Percentiles rank a stretch among this genome's conserved stretches.
phyloP scores from a whole-genome alignment of 75 land plant genomes.

The Pinus tabuliformis region DNA sequence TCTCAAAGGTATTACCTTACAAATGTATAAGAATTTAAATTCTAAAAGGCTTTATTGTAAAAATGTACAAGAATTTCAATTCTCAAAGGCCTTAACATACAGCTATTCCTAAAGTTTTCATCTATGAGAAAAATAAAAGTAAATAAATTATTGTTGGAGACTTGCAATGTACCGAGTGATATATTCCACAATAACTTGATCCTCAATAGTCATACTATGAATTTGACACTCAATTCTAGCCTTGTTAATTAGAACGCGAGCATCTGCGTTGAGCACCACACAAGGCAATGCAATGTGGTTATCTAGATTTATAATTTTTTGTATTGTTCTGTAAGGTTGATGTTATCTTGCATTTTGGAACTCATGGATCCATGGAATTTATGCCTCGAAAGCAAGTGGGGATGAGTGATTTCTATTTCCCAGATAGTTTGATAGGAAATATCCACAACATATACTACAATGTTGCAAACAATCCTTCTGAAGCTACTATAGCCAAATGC shows the following conservation, averaged over 20 bases:
- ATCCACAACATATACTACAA: conserved; percentile 97
- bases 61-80: too few relatives aligned
- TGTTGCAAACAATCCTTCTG: conserved; percentile 99
- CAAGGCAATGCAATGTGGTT: conserved; percentile 90
- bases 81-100: too few relatives aligned
- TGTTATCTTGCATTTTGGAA: conserved; percentile 96
- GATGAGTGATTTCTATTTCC: conserved; percentile 95
- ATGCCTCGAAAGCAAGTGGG: conserved; percentile 99
- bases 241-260: conserved; percentile 81
- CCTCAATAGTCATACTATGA: conserved; percentile 93
- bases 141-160: conserved; percentile 51
- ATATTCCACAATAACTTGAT: conserved; percentile 97
- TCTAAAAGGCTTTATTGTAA: too few relatives aligned
- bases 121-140: too few relatives aligned
- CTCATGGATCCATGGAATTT: conserved; percentile 96
- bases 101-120: too few relatives aligned
- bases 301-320: conserved; percentile 86
- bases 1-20: too few relatives aligned
- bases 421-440: conserved; percentile 94
- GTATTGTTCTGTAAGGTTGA: conserved; percentile 81
- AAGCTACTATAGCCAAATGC: conserved; percentile 95
- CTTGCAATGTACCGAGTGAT: conserved; percentile 96
- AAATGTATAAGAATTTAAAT: too few relatives aligned
- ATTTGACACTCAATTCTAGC: conserved; percentile 96
- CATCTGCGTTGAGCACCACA: conserved; percentile 97